A percentile compares a stretch with the other conserved stretches of the same genome.
These are phyloP conservation scores for Fusarium abutilonis DNA, from an alignment of 2,329 filamentous ascomycete species.

Conservation along the genomic window DNA sequence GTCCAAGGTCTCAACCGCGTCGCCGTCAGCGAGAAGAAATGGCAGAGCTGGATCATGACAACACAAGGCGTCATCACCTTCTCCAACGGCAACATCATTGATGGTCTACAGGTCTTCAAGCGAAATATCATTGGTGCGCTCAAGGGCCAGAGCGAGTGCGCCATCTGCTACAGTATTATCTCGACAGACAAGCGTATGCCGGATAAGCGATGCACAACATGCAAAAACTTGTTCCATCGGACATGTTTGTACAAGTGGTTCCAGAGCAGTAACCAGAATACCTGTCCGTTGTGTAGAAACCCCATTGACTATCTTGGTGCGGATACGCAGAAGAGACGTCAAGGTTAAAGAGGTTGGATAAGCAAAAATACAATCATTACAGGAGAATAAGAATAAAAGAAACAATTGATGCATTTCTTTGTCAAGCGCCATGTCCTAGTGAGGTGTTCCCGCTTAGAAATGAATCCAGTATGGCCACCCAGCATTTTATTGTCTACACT, in stretches of 20 bases:
- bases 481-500: not conserved
- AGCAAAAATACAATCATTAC: not conserved
- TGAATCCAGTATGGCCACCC: not conserved
- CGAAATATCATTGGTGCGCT: conserved; percentile 87
- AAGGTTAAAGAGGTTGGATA: conserved; percentile 24
- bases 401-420: conserved; percentile 4
- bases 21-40: conserved; percentile 88
- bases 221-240: conserved; percentile 92
- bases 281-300: conserved; percentile 92
- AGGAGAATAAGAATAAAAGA: conserved; percentile 17
- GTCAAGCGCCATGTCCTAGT: not conserved
- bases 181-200: conserved; percentile 88
- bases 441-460: not conserved
- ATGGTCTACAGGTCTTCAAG: conserved; percentile 85
- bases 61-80: conserved; percentile 95
- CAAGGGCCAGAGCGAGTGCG: conserved; percentile 93
- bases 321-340: conserved; percentile 53
- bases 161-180: conserved; percentile 96
- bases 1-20: conserved; percentile 84
- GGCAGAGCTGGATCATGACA: conserved; percentile 88
- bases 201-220: conserved; percentile 90
- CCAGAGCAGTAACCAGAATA: conserved; percentile 88
- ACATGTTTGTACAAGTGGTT: conserved; percentile 97
- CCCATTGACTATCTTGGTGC: conserved; percentile 72
- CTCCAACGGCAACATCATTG: conserved; percentile 86